Conservation (phyloP, 78 protist genomes). For the Guillardia theta region DNA sequence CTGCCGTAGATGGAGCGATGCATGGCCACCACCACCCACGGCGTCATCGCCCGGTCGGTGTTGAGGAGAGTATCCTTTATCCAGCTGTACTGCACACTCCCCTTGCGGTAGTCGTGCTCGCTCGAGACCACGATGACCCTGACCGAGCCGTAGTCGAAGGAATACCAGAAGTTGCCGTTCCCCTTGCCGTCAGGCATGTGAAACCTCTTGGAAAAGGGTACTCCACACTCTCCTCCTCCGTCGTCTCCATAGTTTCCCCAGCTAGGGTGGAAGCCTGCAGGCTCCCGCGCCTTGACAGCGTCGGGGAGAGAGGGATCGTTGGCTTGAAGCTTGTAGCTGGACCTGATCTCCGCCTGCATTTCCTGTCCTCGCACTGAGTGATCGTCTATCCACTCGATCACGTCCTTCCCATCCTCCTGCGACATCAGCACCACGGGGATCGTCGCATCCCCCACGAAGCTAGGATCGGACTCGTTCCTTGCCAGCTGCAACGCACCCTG, state of each 20-base stretch:
- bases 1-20: conserved; percentile 7
- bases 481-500: background rate
- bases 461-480: background rate
- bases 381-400: background rate
- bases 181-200: background rate
- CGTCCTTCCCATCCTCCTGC: background rate
- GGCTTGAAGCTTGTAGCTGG: background rate
- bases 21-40: background rate
- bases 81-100: background rate
- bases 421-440: background rate
- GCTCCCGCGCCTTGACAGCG: background rate
- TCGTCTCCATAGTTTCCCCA: background rate
- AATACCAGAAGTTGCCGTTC: conserved; percentile 9
- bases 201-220: background rate
- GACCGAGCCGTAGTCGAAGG: background rate
- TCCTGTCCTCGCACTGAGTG: background rate
- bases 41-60: background rate
- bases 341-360: background rate
- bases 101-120: background rate
- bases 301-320: background rate
- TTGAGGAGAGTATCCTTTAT: background rate
- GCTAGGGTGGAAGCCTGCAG: background rate
- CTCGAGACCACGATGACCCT: background rate
- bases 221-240: background rate
- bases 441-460: background rate